A percentile compares a stretch with the other conserved stretches of the same genome.
Evolutionary conservation across 345 rosid genomes (phyloP).

Genomic region (Cardamine occulta): DNA sequence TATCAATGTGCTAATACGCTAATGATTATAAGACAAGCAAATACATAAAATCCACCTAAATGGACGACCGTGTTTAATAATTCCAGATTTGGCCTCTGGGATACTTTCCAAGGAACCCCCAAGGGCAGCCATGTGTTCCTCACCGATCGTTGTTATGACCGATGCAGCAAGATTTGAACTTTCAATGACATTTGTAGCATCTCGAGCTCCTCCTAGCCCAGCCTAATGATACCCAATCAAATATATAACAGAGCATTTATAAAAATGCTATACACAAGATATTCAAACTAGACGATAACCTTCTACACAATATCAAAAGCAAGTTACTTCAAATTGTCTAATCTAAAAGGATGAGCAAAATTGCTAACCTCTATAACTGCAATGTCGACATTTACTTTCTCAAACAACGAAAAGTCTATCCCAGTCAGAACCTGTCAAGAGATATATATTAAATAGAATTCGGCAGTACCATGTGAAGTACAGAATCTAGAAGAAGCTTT

Average conservation of each 20-base stretch:
- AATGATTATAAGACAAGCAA: background rate
- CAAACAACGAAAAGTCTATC: slow-evolving; percentile 72
- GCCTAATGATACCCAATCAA: slow-evolving; percentile 51
- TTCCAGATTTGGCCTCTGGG: slow-evolving; percentile 88
- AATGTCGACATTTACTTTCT: slow-evolving; percentile 72
- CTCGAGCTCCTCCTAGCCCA: slow-evolving; percentile 92
- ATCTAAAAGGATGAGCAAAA: background rate
- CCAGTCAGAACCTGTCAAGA: slow-evolving; percentile 76
- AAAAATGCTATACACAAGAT: background rate
- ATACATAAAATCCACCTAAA: slow-evolving; percentile 68
- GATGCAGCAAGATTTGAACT: slow-evolving; percentile 68
- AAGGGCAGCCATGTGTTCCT: slow-evolving; percentile 81
- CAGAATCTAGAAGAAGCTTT: background rate
- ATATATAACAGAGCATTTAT: background rate
- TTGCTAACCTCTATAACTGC: slow-evolving; percentile 76
- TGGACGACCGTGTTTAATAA: slow-evolving; percentile 72
- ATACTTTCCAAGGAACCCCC: slow-evolving; percentile 91
- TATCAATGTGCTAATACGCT: slow-evolving; percentile 7
- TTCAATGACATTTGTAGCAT: slow-evolving; percentile 77
- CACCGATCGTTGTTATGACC: slow-evolving; percentile 78
- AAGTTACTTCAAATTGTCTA: background rate
- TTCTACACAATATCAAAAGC: background rate
- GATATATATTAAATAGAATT: background rate
- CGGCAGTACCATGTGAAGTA: background rate
- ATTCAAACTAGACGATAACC: background rate